Percentiles rank a stretch among this genome's conserved stretches.
phyloP scores from a whole-genome alignment of 495 filamentous ascomycete genomes.

The Lasiosphaeriaceae sp. region DNA sequence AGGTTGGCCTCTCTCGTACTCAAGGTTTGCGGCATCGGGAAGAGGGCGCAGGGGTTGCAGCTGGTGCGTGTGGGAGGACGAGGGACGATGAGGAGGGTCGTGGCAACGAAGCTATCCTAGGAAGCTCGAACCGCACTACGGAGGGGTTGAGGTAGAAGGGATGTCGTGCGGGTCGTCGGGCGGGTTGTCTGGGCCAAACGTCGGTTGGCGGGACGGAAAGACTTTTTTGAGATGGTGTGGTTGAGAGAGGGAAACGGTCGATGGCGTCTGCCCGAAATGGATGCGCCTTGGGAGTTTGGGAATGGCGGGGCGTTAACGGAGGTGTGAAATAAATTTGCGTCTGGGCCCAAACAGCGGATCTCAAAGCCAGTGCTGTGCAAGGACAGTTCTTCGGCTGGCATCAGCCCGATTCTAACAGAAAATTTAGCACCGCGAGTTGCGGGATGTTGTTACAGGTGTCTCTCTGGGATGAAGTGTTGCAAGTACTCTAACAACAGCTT shows the following conservation, averaged over 20 bases:
- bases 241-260: background rate
- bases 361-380: background rate
- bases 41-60: conserved; percentile 6
- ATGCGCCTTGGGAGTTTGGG: conserved; percentile 4
- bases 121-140: too few species aligned
- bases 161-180: too few species aligned
- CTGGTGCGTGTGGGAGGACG: background rate
- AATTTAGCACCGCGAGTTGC: too few species aligned
- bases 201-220: too few species aligned
- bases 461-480: too few species aligned
- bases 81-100: background rate
- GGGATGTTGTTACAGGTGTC: too few species aligned
- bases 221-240: background rate
- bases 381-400: too few species aligned
- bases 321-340: background rate
- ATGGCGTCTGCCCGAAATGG: background rate
- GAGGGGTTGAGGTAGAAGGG: too few species aligned
- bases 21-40: conserved; percentile 74
- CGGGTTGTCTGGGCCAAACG: too few species aligned
- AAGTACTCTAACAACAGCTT: background rate
- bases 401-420: too few species aligned
- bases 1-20: conserved; percentile 86
- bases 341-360: background rate
- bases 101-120: background rate
- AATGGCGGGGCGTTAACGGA: conserved; percentile 9